phyloP scores from a whole-genome alignment of 192 early-diverging fungal genomes.

The Coemansia sp. region DNA sequence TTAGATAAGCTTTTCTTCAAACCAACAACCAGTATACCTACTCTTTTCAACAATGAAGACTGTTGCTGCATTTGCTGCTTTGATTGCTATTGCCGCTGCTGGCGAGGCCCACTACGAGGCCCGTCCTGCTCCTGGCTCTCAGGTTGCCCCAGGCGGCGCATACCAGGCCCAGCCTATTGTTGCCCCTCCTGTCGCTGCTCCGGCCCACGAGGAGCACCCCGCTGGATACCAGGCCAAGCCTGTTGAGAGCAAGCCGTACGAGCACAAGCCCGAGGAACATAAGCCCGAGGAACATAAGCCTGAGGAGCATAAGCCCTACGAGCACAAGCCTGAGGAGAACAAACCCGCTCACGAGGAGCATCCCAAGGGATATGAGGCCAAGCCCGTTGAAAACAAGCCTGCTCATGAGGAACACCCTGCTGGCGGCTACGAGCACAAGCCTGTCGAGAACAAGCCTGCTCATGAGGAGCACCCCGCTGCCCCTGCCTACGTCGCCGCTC shows the following conservation, averaged over 20 bases:
- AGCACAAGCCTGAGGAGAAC: slow-evolving; percentile 3
- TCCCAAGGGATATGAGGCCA: neutral
- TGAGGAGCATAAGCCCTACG: neutral
- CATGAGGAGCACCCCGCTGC: too few species aligned
- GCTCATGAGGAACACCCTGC: neutral
- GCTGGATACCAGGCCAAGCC: neutral
- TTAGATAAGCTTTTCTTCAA: neutral
- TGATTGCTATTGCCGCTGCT: slow-evolving; percentile 38
- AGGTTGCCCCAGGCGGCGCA: neutral
- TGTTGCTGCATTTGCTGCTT: slow-evolving; percentile 31
- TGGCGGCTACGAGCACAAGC: too few species aligned
- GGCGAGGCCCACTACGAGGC: slow-evolving; percentile 37
- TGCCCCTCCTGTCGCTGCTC: slow-evolving; percentile 8
- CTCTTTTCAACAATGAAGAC: slow-evolving; percentile 28
- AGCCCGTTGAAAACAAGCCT: neutral
- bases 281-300: neutral
- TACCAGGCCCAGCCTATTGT: slow-evolving; percentile 17
- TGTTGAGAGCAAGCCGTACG: neutral
- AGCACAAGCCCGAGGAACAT: neutral
- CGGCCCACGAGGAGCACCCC: slow-evolving; percentile 8
- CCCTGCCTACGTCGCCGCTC: too few species aligned
- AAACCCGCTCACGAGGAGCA: slow-evolving; percentile 9
- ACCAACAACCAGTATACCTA: neutral
- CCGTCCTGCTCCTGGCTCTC: slow-evolving; percentile 5
- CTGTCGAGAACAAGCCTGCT: too few species aligned